Evolutionary conservation across 169 alveolate genomes (phyloP), one percentile per base, ranked within the genome.

Genomic region (Besnoitia besnoiti): DNA sequence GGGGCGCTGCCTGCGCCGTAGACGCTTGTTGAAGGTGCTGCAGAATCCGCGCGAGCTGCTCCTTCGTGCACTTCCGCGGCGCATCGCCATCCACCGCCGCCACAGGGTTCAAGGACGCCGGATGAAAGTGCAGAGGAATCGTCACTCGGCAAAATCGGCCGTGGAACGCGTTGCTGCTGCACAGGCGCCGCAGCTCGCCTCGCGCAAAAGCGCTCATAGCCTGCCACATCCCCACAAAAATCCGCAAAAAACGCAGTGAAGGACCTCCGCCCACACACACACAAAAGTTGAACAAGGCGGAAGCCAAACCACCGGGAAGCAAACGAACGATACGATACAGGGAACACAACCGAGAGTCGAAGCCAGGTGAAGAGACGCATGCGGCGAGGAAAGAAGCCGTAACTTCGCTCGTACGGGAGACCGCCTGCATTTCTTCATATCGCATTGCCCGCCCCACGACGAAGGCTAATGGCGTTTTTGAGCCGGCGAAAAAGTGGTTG

Each of bases 121-220:
- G 61, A 40, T 27, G 40, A 12, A n/a, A 44, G 40, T 89, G 94
- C 77, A 91, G 88, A n/a, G 94, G 94, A 62, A 91, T 19, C 76
- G 59, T 42, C 59, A 91, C 62, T 55, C 94, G 94, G 59, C 94
- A 91, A 40, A 91, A 84, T 61, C 94, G 90, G 8, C 94, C 94
- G 24, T 80, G 51, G 62, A 91, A 91, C 0, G 75, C 91, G 61
- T 67, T 77, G 87, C 62, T 12, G 39, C 61, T 42, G 87, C 87
- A 77, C 87, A 77, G 59, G 33, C 59, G 50, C 5, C 87, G 87
- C 40, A 77, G 87, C 37, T 73, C 84, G 46, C 46, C 46, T 39
- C 84, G 40, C 33, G 84, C 84, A 21, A 30, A 73, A 1, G 49
- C 46, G 19, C 49, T 39, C 84, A 73, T 73, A 12, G 84, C 84